A percentile compares a stretch with the other conserved stretches of the same genome.
These are phyloP conservation scores for Magnusiomyces magnusii DNA, from an alignment of 1,139 yeast species.

Conservation along the genomic window DNA sequence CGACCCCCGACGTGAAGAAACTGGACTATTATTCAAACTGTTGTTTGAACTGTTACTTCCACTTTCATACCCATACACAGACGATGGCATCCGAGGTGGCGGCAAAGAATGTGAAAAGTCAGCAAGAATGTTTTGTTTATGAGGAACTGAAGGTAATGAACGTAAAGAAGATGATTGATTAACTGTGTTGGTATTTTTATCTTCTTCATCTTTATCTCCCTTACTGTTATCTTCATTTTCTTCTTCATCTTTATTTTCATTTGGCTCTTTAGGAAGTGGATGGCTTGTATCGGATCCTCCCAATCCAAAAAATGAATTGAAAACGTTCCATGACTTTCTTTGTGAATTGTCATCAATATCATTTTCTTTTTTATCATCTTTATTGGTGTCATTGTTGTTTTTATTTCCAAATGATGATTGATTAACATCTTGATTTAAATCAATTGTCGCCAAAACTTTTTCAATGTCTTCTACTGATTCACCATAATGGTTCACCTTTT, in stretches of 20 bases:
- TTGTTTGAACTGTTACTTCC: background rate
- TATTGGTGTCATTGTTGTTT: background rate
- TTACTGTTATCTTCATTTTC: background rate
- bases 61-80: background rate
- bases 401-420: background rate
- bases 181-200: background rate
- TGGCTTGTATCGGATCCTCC: background rate
- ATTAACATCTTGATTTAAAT: background rate
- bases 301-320: background rate
- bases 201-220: background rate
- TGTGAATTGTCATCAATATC: background rate
- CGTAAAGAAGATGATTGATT: no score
- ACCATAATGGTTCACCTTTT: background rate
- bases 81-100: background rate
- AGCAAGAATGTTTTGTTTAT: background rate
- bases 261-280: background rate
- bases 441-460: background rate
- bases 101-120: background rate
- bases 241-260: background rate
- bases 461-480: background rate
- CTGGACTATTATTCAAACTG: background rate
- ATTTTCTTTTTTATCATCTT: background rate
- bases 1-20: background rate
- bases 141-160: background rate
- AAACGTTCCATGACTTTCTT: background rate